Evolutionary conservation across 73 alveolate species (phyloP), one percentile per base, ranked within the genome.

Genomic region (Stentor roeselii): DNA sequence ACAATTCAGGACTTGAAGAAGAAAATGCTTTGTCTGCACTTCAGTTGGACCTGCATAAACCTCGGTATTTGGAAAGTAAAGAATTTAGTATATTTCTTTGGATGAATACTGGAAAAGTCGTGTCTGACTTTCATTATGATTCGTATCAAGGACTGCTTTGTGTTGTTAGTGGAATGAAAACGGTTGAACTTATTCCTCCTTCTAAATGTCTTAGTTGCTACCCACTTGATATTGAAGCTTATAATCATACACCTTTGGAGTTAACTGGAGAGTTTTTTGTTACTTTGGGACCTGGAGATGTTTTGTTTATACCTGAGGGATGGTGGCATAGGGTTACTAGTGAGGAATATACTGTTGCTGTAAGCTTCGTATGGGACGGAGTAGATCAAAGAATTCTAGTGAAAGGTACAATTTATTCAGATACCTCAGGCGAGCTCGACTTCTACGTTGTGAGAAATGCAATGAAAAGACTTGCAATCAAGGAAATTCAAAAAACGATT

Each of bases 251-350:
- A n/a, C 11, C 36, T 36, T 37, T 31, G n/a, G 2, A 39, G 6
- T n/a, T n/a, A 11, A 76, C 32, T 1, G 60, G 15, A 39, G 75
- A 21, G 1, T 21, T 1, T 21, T 21, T 15, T 21, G 59, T 76
- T 6, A 6, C 30, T 14, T 37, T 76, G n/a, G 39, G 39, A 67
- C 30, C 30, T n/a, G 84, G 84, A 76, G 78, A 76, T 14, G n/a
- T 37, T 76, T 41, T 76, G 39, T 76, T n/a, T 2, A 41, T 76
- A 76, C 84, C 84, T 76, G 84, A 76, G 39, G 84, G 84, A 37
- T 76, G 84, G 84, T 76, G 60, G 60, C 84, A 76, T 76, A 39
- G 31, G n/a, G 74, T 76, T 21, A 21, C 32, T n/a, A 21, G 36
- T 14, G 0, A 34, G 11, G 82, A 15, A 1, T 21, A 39, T 76